Conservation (phyloP, 2,329 filamentous ascomycete genomes). For the Clarireedia sp. region DNA sequence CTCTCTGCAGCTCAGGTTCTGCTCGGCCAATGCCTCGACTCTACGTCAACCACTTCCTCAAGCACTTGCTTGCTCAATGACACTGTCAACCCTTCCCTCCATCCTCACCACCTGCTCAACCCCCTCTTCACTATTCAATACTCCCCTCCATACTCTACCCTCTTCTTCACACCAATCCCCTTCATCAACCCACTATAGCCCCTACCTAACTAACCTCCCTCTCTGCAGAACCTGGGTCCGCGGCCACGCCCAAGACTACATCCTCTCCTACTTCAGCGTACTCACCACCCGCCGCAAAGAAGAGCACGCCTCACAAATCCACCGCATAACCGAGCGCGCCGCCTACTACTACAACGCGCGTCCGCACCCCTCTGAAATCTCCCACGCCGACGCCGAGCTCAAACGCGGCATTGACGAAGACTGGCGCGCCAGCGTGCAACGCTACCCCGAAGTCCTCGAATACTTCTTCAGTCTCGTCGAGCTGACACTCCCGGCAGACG, state of each 20-base stretch:
- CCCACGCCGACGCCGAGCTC: conserved; percentile 54
- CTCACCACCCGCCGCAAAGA: conserved; percentile 54
- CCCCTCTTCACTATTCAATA: background rate
- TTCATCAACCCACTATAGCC: background rate
- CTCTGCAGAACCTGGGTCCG: conserved; percentile 52
- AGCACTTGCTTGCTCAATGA: no score
- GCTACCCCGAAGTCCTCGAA: conserved; percentile 74
- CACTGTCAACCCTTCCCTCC: conserved; percentile 1
- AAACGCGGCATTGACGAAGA: conserved; percentile 72
- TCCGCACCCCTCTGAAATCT: conserved; percentile 55
- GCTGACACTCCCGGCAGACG: conserved; percentile 54
- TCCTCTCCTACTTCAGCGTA: conserved; percentile 55
- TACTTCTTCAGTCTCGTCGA: conserved; percentile 70
- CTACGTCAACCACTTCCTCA: no score
- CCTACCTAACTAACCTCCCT: background rate
- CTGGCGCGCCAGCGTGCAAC: conserved; percentile 66
- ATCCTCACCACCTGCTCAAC: no score
- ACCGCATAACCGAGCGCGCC: conserved; percentile 46
- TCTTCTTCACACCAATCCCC: background rate
- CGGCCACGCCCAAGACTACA: conserved; percentile 58
- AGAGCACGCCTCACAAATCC: conserved; percentile 47
- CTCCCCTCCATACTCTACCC: background rate
- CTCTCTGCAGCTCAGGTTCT: no score
- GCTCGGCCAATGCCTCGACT: no score
- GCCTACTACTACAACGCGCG: conserved; percentile 49